Evolutionary conservation across 345 rosid genomes (phyloP).

Genomic region (rapeseed (Brassica napus)): Da-Ae NC_063434.1:23242001-23242500

Average conservation of each 20-base stretch:
- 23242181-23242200: neutral
- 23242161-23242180: neutral
- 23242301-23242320: neutral
- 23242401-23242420: neutral
- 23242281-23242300: neutral
- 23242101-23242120: neutral
- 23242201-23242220: neutral
- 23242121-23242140: neutral
- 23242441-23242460: neutral
- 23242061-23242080: neutral
- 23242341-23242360: neutral
- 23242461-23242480: neutral
- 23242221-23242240: neutral
- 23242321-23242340: neutral
- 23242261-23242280: neutral
- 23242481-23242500: neutral
- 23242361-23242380: neutral
- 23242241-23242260: neutral
- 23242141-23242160: neutral
- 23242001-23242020: neutral
- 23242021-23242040: neutral
- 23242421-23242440: neutral
- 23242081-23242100: neutral
- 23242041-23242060: neutral
- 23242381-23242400: neutral